Conservation (phyloP, 1,284 basidiomycete species). For the Ceratobasidium sp. region DNA sequence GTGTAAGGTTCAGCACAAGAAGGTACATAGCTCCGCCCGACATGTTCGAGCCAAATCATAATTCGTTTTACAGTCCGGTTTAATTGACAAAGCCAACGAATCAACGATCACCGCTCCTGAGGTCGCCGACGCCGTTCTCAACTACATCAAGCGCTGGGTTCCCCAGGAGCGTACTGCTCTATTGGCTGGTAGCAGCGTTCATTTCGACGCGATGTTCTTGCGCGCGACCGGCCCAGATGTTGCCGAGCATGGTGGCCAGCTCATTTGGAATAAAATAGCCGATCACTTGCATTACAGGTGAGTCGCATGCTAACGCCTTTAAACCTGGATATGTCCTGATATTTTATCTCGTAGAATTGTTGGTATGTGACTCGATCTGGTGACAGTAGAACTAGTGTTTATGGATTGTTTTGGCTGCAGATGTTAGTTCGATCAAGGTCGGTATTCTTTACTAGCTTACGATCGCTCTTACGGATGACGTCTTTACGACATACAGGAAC, state of each 20-base stretch:
- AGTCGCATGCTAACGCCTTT: neutral
- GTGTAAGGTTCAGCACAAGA: slow-evolving; percentile 79
- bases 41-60: neutral
- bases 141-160: slow-evolving; percentile 81
- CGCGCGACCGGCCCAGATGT: slow-evolving; percentile 77
- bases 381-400: neutral
- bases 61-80: slow-evolving; percentile 68
- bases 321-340: neutral
- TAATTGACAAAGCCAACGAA: slow-evolving; percentile 74
- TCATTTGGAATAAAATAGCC: slow-evolving; percentile 8
- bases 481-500: slow-evolving; percentile 9
- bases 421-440: slow-evolving; percentile 30
- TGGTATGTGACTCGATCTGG: neutral
- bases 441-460: neutral
- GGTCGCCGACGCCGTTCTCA: slow-evolving; percentile 71
- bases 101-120: slow-evolving; percentile 69
- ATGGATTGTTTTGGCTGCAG: neutral
- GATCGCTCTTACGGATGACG: no score
- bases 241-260: slow-evolving; percentile 58
- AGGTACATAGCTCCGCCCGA: slow-evolving; percentile 60
- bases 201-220: slow-evolving; percentile 58
- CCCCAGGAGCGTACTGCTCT: slow-evolving; percentile 71
- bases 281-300: slow-evolving; percentile 37
- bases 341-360: slow-evolving; percentile 12
- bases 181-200: slow-evolving; percentile 85